Evolutionary conservation across 257 asterid species (phyloP).

Genomic region (Jacaranda mimosifolia): DNA sequence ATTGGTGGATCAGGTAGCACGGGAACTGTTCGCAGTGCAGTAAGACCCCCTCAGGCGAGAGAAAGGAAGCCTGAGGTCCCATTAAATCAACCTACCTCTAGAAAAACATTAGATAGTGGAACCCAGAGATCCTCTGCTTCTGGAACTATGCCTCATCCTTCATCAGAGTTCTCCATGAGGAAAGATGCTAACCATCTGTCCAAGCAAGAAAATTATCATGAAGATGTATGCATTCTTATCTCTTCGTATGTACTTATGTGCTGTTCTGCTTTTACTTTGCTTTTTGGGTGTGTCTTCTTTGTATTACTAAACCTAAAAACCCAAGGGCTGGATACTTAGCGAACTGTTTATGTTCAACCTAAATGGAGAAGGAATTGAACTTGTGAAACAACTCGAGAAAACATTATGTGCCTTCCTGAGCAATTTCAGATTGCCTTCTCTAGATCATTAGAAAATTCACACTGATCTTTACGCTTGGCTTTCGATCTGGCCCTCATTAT

Average conservation of each 20-base stretch:
- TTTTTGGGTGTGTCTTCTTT: constrained; percentile 10
- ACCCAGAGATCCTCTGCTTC: constrained; percentile 72
- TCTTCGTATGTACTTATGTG: constrained; percentile 16
- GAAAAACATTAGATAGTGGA: constrained; percentile 62
- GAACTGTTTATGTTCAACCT: not conserved
- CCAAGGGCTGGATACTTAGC: constrained; percentile 24
- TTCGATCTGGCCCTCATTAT: no score
- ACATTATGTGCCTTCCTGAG: no score
- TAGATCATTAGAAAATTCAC: no score
- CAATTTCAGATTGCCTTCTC: no score
- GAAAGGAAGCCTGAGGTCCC: constrained; percentile 81
- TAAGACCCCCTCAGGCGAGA: constrained; percentile 90
- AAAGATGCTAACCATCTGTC: constrained; percentile 54
- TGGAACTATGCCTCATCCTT: constrained; percentile 56
- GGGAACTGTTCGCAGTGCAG: constrained; percentile 84
- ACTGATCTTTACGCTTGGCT: no score
- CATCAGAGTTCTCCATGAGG: constrained; percentile 55
- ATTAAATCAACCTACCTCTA: constrained; percentile 58
- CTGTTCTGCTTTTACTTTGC: constrained; percentile 11
- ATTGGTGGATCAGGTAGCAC: constrained; percentile 80
- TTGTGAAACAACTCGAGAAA: no score
- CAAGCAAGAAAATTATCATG: constrained; percentile 60
- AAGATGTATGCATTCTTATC: constrained; percentile 68
- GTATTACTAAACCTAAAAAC: constrained; percentile 7
- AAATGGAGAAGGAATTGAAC: no score